A percentile compares a stretch with the other conserved stretches of the same genome.
Evolutionary conservation across 139 green algal genomes (phyloP).

Genomic region (Tetraselmis striata): DNA sequence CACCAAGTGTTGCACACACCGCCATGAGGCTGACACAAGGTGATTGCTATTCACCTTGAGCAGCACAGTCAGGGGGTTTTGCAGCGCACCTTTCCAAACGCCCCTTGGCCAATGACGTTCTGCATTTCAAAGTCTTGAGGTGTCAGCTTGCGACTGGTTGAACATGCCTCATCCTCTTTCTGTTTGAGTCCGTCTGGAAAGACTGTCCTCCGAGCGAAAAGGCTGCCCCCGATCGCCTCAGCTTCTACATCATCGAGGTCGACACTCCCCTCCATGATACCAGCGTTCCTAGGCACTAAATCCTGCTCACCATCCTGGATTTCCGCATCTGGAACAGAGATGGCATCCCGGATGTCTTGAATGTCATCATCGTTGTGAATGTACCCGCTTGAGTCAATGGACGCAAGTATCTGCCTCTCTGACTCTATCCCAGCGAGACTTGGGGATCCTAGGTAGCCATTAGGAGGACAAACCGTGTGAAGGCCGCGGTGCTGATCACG

Average conservation of each 20-base stretch:
- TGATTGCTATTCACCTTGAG: too few relatives aligned
- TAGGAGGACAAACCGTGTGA: not conserved
- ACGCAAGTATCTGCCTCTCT: not conserved
- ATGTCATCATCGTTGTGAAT: not conserved
- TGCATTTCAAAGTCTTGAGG: conserved; percentile 91
- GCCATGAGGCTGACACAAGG: too few relatives aligned
- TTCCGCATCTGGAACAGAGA: not conserved
- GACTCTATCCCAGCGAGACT: not conserved
- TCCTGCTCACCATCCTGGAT: not conserved
- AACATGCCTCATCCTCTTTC: not conserved
- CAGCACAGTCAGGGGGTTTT: too few relatives aligned
- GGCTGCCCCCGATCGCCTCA: not conserved
- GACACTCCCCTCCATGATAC: not conserved
- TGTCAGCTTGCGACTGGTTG: conserved; percentile 36
- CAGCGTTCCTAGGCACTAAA: not conserved
- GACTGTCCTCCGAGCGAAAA: not conserved
- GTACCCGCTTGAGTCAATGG: not conserved
- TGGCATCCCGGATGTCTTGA: not conserved
- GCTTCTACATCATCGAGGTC: not conserved
- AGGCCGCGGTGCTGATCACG: not conserved
- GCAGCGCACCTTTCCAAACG: conserved; percentile 92
- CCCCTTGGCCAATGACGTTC: conserved; percentile 86
- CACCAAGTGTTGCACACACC: conserved; percentile 1
- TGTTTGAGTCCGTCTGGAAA: not conserved
- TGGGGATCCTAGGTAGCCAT: not conserved